A percentile compares a stretch with the other conserved stretches of the same genome.
These are phyloP conservation scores for Gossypium laxum DNA, from an alignment of 441 rosid genomes.

Conservation along the genomic window DNA sequence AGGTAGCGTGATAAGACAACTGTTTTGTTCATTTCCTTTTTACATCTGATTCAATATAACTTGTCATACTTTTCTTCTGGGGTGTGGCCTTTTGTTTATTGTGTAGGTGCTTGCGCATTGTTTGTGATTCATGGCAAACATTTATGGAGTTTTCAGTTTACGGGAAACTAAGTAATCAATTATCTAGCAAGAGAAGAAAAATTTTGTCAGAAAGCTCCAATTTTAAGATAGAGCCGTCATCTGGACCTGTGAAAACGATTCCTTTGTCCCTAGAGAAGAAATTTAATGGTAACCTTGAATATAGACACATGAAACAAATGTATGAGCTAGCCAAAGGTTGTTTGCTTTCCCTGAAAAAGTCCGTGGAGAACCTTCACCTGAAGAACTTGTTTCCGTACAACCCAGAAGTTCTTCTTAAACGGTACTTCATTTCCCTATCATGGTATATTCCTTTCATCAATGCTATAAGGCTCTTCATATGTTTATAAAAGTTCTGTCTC, in stretches of 20 bases:
- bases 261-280: slow-evolving; percentile 14
- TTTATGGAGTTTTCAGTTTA: slow-evolving; percentile 41
- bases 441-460: not conserved
- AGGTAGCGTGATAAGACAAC: not conserved
- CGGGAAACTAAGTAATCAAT: slow-evolving; percentile 19
- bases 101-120: slow-evolving; percentile 54
- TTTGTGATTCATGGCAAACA: slow-evolving; percentile 47
- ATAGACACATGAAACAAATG: slow-evolving; percentile 20
- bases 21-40: not conserved
- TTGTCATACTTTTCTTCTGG: not conserved
- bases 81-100: slow-evolving; percentile 6
- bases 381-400: slow-evolving; percentile 75
- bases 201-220: slow-evolving; percentile 19
- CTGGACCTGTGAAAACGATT: not conserved
- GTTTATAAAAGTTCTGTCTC: not conserved
- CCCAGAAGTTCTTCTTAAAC: slow-evolving; percentile 64
- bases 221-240: slow-evolving; percentile 21
- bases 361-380: slow-evolving; percentile 53
- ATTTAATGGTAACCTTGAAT: slow-evolving; percentile 11
- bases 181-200: slow-evolving; percentile 49
- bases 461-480: not conserved
- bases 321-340: slow-evolving; percentile 53
- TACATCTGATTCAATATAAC: not conserved
- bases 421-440: slow-evolving; percentile 28
- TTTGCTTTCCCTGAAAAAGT: slow-evolving; percentile 57